Percentiles rank a stretch among this genome's conserved stretches.
Conservation (phyloP, 306 rosid species). For the Ceratonia siliqua region DNA sequence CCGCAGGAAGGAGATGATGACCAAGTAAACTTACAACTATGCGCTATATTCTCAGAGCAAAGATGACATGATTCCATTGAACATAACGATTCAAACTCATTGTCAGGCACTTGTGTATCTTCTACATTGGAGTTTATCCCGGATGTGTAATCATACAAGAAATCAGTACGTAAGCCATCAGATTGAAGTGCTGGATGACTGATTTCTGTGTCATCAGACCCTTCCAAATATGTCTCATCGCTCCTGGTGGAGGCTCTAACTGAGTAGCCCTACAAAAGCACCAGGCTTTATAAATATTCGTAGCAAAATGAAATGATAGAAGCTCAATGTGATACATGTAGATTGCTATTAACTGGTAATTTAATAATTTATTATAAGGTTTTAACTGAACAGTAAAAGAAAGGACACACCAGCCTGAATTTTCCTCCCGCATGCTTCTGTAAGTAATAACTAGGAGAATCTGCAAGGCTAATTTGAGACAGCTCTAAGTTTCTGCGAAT, state of each 20-base stretch:
- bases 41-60: slow-evolving; percentile 34
- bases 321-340: slow-evolving; percentile 1
- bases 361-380: not conserved
- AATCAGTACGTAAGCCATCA: slow-evolving; percentile 22
- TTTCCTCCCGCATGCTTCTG: slow-evolving; percentile 26
- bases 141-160: slow-evolving; percentile 20
- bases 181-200: slow-evolving; percentile 22
- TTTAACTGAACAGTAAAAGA: slow-evolving; percentile 23
- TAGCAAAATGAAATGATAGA: slow-evolving; percentile 24
- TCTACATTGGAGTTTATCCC: slow-evolving; percentile 17
- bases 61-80: slow-evolving; percentile 29
- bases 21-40: slow-evolving; percentile 23
- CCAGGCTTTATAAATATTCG: slow-evolving; percentile 5
- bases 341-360: not conserved
- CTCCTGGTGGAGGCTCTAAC: slow-evolving; percentile 23
- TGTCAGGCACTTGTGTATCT: slow-evolving; percentile 5
- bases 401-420: slow-evolving; percentile 45
- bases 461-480: slow-evolving; percentile 31
- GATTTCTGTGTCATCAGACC: slow-evolving; percentile 27
- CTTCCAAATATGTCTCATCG: slow-evolving; percentile 33
- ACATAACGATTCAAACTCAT: slow-evolving; percentile 33
- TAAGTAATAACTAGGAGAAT: slow-evolving; percentile 31
- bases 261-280: slow-evolving; percentile 41
- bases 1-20: slow-evolving; percentile 28
- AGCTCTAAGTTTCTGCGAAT: slow-evolving; percentile 51